A percentile compares a stretch with the other conserved stretches of the same genome.
Conservation (phyloP, 2,329 filamentous ascomycete species). For the Neophaeococcomyces mojaviensis region DNA sequence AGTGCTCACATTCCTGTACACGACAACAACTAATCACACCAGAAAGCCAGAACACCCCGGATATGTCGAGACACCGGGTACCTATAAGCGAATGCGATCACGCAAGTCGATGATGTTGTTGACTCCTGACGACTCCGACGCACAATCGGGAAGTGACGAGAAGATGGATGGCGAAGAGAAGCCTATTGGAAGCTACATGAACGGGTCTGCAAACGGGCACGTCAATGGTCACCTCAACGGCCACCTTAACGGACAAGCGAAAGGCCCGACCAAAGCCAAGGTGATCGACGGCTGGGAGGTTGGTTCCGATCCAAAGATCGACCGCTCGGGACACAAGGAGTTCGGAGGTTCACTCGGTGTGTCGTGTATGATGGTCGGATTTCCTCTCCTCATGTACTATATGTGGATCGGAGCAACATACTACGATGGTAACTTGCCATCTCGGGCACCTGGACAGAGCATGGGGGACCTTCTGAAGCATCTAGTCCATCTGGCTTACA, state of each 20-base stretch:
- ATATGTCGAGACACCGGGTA: slow-evolving; percentile 45
- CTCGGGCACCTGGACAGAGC: slow-evolving; percentile 57
- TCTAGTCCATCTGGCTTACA: slow-evolving; percentile 65
- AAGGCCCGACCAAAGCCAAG: slow-evolving; percentile 19
- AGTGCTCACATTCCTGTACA: slow-evolving; percentile 21
- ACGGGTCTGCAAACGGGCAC: slow-evolving; percentile 6
- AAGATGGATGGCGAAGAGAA: neutral
- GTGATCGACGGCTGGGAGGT: slow-evolving; percentile 36
- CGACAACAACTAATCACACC: slow-evolving; percentile 9
- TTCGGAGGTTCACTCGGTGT: slow-evolving; percentile 85
- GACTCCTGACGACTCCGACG: slow-evolving; percentile 15
- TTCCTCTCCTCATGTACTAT: slow-evolving; percentile 96
- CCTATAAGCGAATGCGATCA: slow-evolving; percentile 14
- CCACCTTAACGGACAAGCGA: slow-evolving; percentile 8
- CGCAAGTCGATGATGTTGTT: slow-evolving; percentile 13
- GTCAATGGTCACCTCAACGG: slow-evolving; percentile 13
- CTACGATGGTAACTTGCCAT: slow-evolving; percentile 77
- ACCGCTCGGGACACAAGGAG: slow-evolving; percentile 55
- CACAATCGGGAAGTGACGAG: slow-evolving; percentile 8
- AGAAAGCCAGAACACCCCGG: slow-evolving; percentile 47
- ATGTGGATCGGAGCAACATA: slow-evolving; percentile 97
- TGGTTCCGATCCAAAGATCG: slow-evolving; percentile 36
- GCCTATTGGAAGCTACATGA: neutral
- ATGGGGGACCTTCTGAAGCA: slow-evolving; percentile 64
- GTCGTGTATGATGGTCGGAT: slow-evolving; percentile 77